These are phyloP conservation scores for Stachybotrys echinatus DNA, from an alignment of 2,329 filamentous ascomycete genomes.

Conservation along the genomic window DNA sequence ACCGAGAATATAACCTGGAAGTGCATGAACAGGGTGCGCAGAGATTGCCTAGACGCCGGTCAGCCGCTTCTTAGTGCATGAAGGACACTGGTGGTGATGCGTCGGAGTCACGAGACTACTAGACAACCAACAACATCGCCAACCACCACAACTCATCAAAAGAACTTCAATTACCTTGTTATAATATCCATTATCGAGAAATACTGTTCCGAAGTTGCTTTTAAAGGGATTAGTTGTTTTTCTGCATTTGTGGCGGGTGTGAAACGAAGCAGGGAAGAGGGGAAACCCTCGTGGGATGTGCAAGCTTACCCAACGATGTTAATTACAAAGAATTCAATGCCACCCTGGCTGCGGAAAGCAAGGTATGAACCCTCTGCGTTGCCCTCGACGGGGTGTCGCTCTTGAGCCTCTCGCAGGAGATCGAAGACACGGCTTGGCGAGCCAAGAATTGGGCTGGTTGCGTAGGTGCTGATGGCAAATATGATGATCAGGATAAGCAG, in stretches of 20 bases:
- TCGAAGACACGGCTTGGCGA: slow-evolving; percentile 73
- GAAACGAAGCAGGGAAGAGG: no score
- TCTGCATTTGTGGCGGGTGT: no score
- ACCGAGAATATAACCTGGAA: slow-evolving; percentile 81
- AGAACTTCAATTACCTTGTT: no score
- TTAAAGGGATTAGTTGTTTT: no score
- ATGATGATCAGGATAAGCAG: slow-evolving; percentile 74
- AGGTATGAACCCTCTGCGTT: slow-evolving; percentile 75
- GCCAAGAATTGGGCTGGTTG: slow-evolving; percentile 62
- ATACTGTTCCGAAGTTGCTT: slow-evolving; percentile 74
- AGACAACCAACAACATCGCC: no score
- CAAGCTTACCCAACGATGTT: slow-evolving; percentile 71
- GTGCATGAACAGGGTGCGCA: slow-evolving; percentile 71
- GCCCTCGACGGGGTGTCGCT: slow-evolving; percentile 65
- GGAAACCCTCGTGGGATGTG: no score
- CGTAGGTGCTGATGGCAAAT: slow-evolving; percentile 74
- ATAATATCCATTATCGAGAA: slow-evolving; percentile 62
- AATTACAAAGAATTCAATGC: slow-evolving; percentile 81
- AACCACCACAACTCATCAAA: no score
- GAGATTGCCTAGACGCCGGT: slow-evolving; percentile 63
- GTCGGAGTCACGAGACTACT: no score
- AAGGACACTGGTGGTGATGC: no score
- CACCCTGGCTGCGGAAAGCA: slow-evolving; percentile 65
- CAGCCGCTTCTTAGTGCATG: no score
- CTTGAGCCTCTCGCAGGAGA: slow-evolving; percentile 60